These are phyloP conservation scores for Parietaria judaica DNA, from an alignment of 306 rosid species.

Conservation along the genomic window DNA sequence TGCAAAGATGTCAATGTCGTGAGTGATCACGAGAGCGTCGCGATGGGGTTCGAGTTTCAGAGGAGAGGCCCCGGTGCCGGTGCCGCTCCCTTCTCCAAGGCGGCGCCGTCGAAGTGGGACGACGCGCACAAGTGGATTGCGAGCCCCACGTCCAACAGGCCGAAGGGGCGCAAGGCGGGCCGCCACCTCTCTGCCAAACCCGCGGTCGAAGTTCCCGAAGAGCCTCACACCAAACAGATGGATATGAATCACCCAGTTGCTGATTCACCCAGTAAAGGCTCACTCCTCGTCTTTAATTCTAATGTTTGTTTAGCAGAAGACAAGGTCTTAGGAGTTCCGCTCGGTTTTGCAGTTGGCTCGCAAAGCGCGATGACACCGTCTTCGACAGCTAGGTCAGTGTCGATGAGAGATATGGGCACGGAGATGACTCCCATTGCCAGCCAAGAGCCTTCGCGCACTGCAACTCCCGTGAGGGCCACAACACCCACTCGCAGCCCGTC, in stretches of 20 bases:
- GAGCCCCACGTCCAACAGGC: slow-evolving; percentile 69
- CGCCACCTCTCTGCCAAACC: slow-evolving; percentile 64
- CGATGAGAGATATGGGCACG: slow-evolving; percentile 99
- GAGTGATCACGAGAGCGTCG: slow-evolving; percentile 55
- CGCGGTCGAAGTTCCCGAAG: slow-evolving; percentile 87
- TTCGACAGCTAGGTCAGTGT: slow-evolving; percentile 90
- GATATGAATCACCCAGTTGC: slow-evolving; percentile 53
- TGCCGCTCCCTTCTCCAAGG: slow-evolving; percentile 69
- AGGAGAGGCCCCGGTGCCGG: slow-evolving; percentile 63
- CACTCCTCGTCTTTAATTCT: too few species aligned
- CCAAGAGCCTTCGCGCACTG: slow-evolving; percentile 96
- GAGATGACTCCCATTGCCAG: slow-evolving; percentile 99
- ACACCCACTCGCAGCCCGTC: slow-evolving; percentile 86
- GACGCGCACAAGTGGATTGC: slow-evolving; percentile 99
- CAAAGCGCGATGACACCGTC: slow-evolving; percentile 77
- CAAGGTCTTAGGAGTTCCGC: slow-evolving; percentile 47
- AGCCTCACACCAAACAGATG: slow-evolving; percentile 84
- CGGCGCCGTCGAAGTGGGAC: slow-evolving; percentile 94
- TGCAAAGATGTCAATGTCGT: slow-evolving; percentile 87
- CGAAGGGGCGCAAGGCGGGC: slow-evolving; percentile 52
- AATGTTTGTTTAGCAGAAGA: neutral
- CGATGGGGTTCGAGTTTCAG: slow-evolving; percentile 63
- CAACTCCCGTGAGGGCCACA: slow-evolving; percentile 91
- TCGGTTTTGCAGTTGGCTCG: slow-evolving; percentile 60
- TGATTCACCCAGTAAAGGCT: slow-evolving; percentile 37